Percentiles rank a stretch among this genome's conserved stretches.
Conservation (phyloP, 140 eudicot genomes). For the Stevia rebaudiana region DNA sequence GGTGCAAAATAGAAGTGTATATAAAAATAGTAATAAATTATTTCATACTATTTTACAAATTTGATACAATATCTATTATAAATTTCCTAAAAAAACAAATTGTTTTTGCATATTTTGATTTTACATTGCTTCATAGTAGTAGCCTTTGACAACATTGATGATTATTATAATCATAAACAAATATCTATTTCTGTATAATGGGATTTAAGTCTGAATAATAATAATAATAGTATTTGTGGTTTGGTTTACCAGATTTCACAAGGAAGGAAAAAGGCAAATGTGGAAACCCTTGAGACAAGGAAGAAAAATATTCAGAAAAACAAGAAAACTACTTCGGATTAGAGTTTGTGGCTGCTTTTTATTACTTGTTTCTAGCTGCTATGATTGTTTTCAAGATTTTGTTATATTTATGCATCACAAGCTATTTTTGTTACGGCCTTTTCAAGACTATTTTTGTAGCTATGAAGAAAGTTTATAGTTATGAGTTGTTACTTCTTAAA, state of each 20-base stretch:
- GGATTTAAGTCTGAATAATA: not conserved
- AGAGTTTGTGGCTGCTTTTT: not conserved
- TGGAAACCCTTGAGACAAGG: slow-evolving; percentile 18
- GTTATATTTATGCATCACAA: too few relatives aligned
- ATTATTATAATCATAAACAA: not conserved
- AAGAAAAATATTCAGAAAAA: slow-evolving; percentile 18
- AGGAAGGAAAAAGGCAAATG: slow-evolving; percentile 21
- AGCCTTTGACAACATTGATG: not conserved
- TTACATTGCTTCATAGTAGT: too few relatives aligned
- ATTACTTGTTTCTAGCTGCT: too few relatives aligned
- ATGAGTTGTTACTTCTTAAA: too few relatives aligned
- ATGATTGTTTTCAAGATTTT: too few relatives aligned
- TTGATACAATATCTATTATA: not conserved
- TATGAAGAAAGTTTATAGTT: too few relatives aligned
- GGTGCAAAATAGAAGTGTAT: not conserved
- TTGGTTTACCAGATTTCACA: not conserved
- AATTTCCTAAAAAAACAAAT: too few relatives aligned
- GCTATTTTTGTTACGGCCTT: too few relatives aligned
- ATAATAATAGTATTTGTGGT: not conserved
- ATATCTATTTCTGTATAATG: not conserved
- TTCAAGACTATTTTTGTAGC: too few relatives aligned
- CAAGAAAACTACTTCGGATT: slow-evolving; percentile 11
- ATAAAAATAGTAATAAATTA: not conserved
- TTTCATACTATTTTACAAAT: not conserved
- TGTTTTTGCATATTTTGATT: too few relatives aligned